Evolutionary conservation across 257 asterid species (phyloP).

Genomic region (Ilex asprella): DNA sequence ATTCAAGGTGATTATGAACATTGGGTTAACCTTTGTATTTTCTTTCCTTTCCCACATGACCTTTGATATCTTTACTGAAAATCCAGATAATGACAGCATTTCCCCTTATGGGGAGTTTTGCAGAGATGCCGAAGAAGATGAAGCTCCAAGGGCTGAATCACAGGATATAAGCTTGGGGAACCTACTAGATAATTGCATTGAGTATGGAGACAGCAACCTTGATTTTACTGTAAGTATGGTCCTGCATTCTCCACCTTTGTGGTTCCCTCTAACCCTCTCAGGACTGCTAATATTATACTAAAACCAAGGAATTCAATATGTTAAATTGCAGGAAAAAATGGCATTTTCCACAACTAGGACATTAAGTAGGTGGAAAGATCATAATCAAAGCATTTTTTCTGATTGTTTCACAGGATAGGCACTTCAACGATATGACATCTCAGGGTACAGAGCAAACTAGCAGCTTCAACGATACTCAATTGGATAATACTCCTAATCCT

Average conservation of each 20-base stretch:
- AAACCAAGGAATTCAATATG: background rate
- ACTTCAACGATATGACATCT: conserved; percentile 34
- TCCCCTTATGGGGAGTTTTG: conserved; percentile 9
- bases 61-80: background rate
- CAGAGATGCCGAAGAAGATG: conserved; percentile 60
- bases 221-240: conserved; percentile 64
- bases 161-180: conserved; percentile 31
- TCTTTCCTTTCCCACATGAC: background rate
- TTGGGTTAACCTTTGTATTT: conserved; percentile 5
- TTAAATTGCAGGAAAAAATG: background rate
- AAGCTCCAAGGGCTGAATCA: conserved; percentile 27
- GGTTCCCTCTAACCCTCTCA: too few relatives aligned
- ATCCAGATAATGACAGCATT: conserved; percentile 1
- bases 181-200: conserved; percentile 25
- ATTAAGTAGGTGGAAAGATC: conserved; percentile 9
- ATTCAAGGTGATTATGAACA: conserved; percentile 47
- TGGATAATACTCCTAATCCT: conserved; percentile 23
- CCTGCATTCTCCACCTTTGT: conserved; percentile 16
- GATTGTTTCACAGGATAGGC: conserved; percentile 40
- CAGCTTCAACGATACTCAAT: conserved; percentile 34
- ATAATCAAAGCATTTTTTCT: conserved; percentile 6
- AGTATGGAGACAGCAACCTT: conserved; percentile 22
- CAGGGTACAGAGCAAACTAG: conserved; percentile 29
- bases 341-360: background rate
- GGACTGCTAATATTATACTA: background rate